Evolutionary conservation across 306 rosid species (phyloP).

Genomic region (Castanospermum australe): DNA sequence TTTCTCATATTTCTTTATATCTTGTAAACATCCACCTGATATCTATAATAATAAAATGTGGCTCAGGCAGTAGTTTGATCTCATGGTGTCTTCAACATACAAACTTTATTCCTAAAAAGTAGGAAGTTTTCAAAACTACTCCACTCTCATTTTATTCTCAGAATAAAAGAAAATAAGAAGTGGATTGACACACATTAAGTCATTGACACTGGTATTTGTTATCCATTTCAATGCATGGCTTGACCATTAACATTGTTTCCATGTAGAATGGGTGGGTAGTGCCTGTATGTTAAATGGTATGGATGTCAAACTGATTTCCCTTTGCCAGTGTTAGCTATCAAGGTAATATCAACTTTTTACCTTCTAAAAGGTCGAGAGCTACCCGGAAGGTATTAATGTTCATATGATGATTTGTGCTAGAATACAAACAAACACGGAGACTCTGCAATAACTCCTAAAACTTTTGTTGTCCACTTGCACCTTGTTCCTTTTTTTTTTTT

Average conservation of each 20-base stretch:
- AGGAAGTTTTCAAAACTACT: background rate
- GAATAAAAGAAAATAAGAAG: background rate
- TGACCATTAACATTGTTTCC: background rate
- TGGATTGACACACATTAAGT: background rate
- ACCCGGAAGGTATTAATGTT: background rate
- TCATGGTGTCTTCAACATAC: background rate
- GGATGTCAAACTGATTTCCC: background rate
- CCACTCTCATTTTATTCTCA: constrained; percentile 1
- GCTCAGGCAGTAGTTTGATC: background rate
- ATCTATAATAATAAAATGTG: background rate
- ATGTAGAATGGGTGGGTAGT: background rate
- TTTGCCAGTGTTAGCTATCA: background rate
- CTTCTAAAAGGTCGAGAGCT: background rate
- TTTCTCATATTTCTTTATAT: background rate
- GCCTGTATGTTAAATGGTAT: background rate
- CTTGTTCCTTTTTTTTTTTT: background rate
- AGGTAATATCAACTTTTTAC: background rate
- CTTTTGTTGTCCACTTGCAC: background rate
- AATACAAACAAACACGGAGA: background rate
- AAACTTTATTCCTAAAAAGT: background rate
- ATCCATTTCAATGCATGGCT: constrained; percentile 2
- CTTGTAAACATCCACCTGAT: background rate
- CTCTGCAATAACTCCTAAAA: background rate
- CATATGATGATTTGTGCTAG: background rate
- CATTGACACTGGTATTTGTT: background rate